Evolutionary conservation across 306 rosid genomes (phyloP), one percentile per base, ranked within the genome.

Genomic region (Geum urbanum): DNA sequence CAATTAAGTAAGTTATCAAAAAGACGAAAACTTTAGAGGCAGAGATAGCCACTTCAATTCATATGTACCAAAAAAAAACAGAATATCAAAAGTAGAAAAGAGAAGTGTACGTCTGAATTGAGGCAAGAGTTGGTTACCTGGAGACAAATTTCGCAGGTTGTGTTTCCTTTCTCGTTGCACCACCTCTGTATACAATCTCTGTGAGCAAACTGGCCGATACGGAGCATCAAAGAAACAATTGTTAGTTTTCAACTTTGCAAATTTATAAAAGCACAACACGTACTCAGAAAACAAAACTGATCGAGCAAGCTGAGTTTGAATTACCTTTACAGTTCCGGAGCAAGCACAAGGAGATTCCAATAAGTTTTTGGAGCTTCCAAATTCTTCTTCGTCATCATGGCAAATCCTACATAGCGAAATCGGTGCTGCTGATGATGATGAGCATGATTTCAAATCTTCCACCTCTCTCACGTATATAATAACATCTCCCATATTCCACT

Each of bases 181-280:
- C 99, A 95, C 73, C 91, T 89, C 79, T 95, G 99, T 81, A 95
- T 84, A 73, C 99, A 95, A 84, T 89, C 97, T 82, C 99, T 86
- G 66, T 95, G 99, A 12, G 99, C 99, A 70, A 87, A 95, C 99
- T 95, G 84, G 41, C 27, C 27, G 2, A 24, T 24, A 24, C 27
- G 2, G 27, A 11, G n/a, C 8, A 6, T 15, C 1, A 43, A 22
- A 3, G 35, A 71, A 43, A 72, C 32, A 47, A 7, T 4, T n/a
- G 8, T 15, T 9, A 58, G 43, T 27, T 32, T 24, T 15, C 0
- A 75, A 61, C 15, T 20, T 24, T 12, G 11, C 37, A 32, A 32
- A 32, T 57, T 59, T 12, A 57, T 59, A 41, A 0, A 12, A 41
- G 8, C 10, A 13, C 50, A 12, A 62, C 45, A 57, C 48, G 54